Base-by-base conservation (phyloP, 768 basidiomycete genomes). In the Floccularia luteovirens region DNA sequence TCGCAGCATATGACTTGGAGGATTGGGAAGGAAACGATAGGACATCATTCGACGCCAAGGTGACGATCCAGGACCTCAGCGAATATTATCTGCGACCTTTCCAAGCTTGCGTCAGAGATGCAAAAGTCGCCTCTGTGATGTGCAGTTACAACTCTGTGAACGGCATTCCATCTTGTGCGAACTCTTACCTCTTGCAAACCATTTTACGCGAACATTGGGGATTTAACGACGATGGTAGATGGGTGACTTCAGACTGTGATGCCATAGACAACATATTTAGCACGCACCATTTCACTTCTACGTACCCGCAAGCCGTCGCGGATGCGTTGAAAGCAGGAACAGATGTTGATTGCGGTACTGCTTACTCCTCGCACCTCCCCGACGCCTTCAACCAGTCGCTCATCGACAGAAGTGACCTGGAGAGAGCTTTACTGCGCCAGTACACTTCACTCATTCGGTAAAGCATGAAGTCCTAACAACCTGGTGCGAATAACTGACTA, bases 91-190 rank as follows among this genome's bases (percentile, higher is more conserved):
- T 72, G 4, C 74, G 69, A 0, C 54, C 73, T 2, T 79, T 77
- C 69, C 72, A 76, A 51, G 64, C 58, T 36, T 77, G 76, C 48
- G 75, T 75, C n/a, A 63, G 75, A 27, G 77, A 79, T 45, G 76
- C 75, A 7, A 73, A 74, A 48, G 76, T 74, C 24, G 72, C 64
- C 2, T 70, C 70, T n/a, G 61, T 77, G 24, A 78, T 78, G 76
- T 79, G 76, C 61, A 72, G 70, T 45, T 79, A 78, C 50, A 79
- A 78, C 44, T 68, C 75, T 7, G 73, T 79, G 14, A 77, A 78
- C 43, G 77, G 77, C 2, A 54, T 78, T 22, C 76, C 77, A 3
- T 62, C 71, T 1, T 79, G 77, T 48, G 75, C 73, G 16, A 68
- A 64, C 48, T 60, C 65, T 1, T 77, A 69, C 48, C 59, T 79